These are phyloP conservation scores for Wallacemonas sp. DNA, from an alignment of 208 protist species.

Conservation along the genomic window DNA sequence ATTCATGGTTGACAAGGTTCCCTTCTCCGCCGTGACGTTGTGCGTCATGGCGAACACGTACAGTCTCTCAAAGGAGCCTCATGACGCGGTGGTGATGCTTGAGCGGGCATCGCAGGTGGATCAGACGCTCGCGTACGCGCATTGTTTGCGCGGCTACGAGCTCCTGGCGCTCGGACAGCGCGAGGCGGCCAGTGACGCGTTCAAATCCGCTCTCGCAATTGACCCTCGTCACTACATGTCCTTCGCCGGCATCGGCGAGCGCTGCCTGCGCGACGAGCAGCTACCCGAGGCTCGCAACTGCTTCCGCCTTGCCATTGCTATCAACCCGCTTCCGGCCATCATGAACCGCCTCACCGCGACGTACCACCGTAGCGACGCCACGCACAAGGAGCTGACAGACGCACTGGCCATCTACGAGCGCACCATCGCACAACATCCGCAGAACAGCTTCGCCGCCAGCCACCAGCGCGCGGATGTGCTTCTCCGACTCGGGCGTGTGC, in stretches of 20 bases:
- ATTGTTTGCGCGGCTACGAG: constrained; percentile 95
- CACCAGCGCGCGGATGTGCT: constrained; percentile 92
- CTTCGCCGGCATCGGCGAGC: constrained; percentile 95
- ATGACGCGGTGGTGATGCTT: constrained; percentile 94
- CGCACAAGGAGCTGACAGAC: constrained; percentile 37
- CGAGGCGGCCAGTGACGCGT: constrained; percentile 86
- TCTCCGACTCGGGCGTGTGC: constrained; percentile 57
- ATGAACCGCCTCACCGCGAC: constrained; percentile 76
- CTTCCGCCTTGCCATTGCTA: constrained; percentile 83
- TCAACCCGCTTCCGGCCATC: constrained; percentile 81
- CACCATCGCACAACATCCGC: constrained; percentile 73
- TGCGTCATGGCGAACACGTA: constrained; percentile 95
- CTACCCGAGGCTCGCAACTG: constrained; percentile 86
- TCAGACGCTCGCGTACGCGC: constrained; percentile 87
- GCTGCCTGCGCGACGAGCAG: constrained; percentile 92
- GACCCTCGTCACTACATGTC: constrained; percentile 95
- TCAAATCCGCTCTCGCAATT: constrained; percentile 87
- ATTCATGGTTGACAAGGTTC: constrained; percentile 85
- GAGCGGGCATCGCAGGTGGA: constrained; percentile 90
- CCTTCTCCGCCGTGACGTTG: constrained; percentile 81
- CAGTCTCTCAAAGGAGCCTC: constrained; percentile 92
- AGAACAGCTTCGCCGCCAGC: constrained; percentile 75
- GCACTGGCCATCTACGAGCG: constrained; percentile 75
- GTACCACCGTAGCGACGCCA: constrained; percentile 53
- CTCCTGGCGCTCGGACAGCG: constrained; percentile 92